Evolutionary conservation across 2,329 filamentous ascomycete species (phyloP), one percentile per base, ranked within the genome.

Genomic region (Cercospora citrullina): DNA sequence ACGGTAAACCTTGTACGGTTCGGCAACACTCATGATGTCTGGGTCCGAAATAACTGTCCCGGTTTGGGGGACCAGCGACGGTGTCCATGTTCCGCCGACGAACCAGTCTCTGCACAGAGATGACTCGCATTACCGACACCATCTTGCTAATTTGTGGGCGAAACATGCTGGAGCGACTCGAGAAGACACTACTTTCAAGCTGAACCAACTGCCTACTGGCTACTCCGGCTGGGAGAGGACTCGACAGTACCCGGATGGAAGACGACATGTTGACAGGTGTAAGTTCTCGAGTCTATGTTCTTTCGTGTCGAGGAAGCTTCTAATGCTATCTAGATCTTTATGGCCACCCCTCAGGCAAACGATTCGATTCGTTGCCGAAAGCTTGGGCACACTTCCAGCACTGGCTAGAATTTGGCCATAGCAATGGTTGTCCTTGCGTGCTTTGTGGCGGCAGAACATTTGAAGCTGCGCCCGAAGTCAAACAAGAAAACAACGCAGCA

Each of bases 371-470:
- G 0, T 81, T 83, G 0, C 81, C 81, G 23, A 78, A 83, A 4
- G 88, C 88, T 71, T 86, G 82, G 60, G 82, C 84, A 0, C 87
- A 90, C 68, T 89, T 89, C 74, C 77, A 82, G 62, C 81, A 83
- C 73, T 74, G 89, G 33, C 87, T 88, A 82, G 80, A 82, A 10
- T 80, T 71, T 2, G 80, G 79, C 0, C 75, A 77, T 48, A 76
- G 73, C 7, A 77, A 78, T 2, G 77, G 80, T 0, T 89, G 87
- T 68, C 69, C 74, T 2, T 89, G 87, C 72, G 80, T 81, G 1
- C 75, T 83, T 9, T 89, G 87, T 68, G 71, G 42, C 6, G 73
- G 69, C 16, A 70, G 71, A 4, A 12, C 10, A 23, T 12, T 51
- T 14, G 5, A 10, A 23, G 10, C 18, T 14, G 2, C 45, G 45